Evolutionary conservation across 2,329 filamentous ascomycete species (phyloP).

Genomic region (Pestalotiopsis fici): DNA sequence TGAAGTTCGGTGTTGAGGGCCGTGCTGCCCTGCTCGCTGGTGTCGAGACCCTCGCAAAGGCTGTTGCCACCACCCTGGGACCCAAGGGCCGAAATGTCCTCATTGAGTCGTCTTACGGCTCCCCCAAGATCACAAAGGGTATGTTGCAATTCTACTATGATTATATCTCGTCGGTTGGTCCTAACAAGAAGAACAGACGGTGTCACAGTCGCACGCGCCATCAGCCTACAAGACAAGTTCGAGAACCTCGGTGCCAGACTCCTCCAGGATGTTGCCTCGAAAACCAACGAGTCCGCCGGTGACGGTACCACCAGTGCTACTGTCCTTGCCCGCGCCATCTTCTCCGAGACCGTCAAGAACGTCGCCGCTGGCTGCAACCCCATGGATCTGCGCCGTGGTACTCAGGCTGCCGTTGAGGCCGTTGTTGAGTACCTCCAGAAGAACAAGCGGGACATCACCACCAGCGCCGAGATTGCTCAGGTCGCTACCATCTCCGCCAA

Average conservation of each 20-base stretch:
- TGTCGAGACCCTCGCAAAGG: constrained; percentile 95
- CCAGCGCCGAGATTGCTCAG: constrained; percentile 94
- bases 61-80: constrained; percentile 92
- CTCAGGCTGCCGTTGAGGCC: constrained; percentile 92
- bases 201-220: constrained; percentile 87
- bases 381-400: constrained; percentile 97
- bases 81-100: constrained; percentile 98
- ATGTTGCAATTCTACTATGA: constrained; percentile 29
- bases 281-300: constrained; percentile 99
- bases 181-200: constrained; percentile 59
- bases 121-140: constrained; percentile 99
- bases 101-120: constrained; percentile 98
- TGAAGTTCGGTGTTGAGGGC: constrained; percentile 97
- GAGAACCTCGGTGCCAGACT: constrained; percentile 98
- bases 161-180: neutral
- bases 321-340: constrained; percentile 95
- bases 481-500: constrained; percentile 98
- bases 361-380: constrained; percentile 99
- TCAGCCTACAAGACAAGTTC: constrained; percentile 96
- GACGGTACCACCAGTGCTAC: constrained; percentile 98
- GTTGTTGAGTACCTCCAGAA: constrained; percentile 92
- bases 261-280: constrained; percentile 96
- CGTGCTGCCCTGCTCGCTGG: constrained; percentile 86
- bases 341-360: constrained; percentile 99
- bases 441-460: constrained; percentile 98